A percentile compares a stretch with the other conserved stretches of the same genome.
Evolutionary conservation across 768 basidiomycete genomes (phyloP).

Genomic region (Cyclocybe aegerita): DNA sequence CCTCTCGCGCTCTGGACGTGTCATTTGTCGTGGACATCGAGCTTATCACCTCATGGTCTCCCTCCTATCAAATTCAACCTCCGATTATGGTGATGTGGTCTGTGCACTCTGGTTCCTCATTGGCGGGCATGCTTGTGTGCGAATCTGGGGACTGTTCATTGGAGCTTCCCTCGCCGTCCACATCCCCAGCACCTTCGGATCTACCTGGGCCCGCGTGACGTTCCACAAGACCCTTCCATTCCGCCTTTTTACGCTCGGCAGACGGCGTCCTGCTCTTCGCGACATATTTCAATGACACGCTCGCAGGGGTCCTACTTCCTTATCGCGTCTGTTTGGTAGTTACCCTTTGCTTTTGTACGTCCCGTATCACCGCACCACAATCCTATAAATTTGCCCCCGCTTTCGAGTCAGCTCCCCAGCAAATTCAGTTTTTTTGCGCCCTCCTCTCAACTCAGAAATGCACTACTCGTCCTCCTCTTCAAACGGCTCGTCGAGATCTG

Average conservation of each 20-base stretch:
- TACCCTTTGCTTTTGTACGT: slow-evolving; percentile 19
- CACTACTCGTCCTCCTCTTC: slow-evolving; percentile 25
- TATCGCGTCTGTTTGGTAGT: slow-evolving; percentile 8
- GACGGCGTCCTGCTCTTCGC: not conserved
- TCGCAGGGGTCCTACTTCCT: slow-evolving; percentile 1
- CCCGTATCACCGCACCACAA: slow-evolving; percentile 11
- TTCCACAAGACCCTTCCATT: slow-evolving; percentile 2
- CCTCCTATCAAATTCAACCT: slow-evolving; percentile 21
- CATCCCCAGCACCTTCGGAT: no score
- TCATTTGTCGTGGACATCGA: slow-evolving; percentile 1
- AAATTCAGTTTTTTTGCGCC: not conserved
- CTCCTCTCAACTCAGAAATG: not conserved
- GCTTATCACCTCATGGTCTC: slow-evolving; percentile 6
- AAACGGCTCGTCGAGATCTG: slow-evolving; percentile 31
- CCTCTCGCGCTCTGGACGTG: not conserved
- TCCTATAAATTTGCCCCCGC: slow-evolving; percentile 27
- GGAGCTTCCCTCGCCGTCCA: slow-evolving; percentile 6
- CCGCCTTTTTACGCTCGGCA: not conserved
- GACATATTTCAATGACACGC: no score
- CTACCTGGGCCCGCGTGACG: slow-evolving; percentile 9
- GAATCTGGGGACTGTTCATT: slow-evolving; percentile 11
- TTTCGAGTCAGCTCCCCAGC: slow-evolving; percentile 2
- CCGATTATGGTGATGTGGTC: slow-evolving; percentile 20
- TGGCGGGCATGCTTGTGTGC: slow-evolving; percentile 9
- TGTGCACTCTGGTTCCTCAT: slow-evolving; percentile 4